Percentiles rank a stretch among this genome's conserved stretches.
phyloP scores from a whole-genome alignment of 2,329 filamentous ascomycete species.

The Sporothrix sp. region DNA sequence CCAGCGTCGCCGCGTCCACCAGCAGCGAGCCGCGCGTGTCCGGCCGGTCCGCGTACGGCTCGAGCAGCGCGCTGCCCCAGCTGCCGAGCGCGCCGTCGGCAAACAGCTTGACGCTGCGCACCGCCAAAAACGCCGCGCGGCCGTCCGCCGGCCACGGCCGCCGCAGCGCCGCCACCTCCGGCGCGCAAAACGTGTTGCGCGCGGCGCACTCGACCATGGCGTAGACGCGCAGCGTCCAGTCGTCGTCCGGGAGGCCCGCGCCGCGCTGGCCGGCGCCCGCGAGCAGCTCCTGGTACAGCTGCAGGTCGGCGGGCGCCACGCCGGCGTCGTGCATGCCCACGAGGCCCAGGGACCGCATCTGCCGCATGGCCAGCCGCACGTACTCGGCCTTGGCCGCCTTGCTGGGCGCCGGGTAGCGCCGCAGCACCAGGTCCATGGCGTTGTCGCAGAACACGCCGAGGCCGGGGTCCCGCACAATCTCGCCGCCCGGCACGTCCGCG shows the following conservation, averaged over 20 bases:
- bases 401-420: constrained; percentile 47
- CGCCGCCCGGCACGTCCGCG: constrained; percentile 51
- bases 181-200: constrained; percentile 54
- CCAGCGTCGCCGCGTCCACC: constrained; percentile 52
- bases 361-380: constrained; percentile 49
- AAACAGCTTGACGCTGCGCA: constrained; percentile 60
- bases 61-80: constrained; percentile 63
- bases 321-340: constrained; percentile 63
- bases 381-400: constrained; percentile 43
- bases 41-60: constrained; percentile 56
- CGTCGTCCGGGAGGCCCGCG: constrained; percentile 33
- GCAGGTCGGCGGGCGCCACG: constrained; percentile 43
- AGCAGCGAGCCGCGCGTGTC: constrained; percentile 54
- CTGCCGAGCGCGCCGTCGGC: constrained; percentile 60
- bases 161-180: constrained; percentile 34
- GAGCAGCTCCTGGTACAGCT: constrained; percentile 45
- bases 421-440: constrained; percentile 53
- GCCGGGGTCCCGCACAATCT: constrained; percentile 51
- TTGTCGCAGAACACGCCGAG: constrained; percentile 65
- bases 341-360: constrained; percentile 54
- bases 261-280: constrained; percentile 21
- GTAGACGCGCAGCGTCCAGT: constrained; percentile 55
- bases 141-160: constrained; percentile 20
- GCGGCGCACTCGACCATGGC: constrained; percentile 58
- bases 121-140: constrained; percentile 40